Evolutionary conservation across 1,284 basidiomycete species (phyloP).

Genomic region (Irpex sp.): DNA sequence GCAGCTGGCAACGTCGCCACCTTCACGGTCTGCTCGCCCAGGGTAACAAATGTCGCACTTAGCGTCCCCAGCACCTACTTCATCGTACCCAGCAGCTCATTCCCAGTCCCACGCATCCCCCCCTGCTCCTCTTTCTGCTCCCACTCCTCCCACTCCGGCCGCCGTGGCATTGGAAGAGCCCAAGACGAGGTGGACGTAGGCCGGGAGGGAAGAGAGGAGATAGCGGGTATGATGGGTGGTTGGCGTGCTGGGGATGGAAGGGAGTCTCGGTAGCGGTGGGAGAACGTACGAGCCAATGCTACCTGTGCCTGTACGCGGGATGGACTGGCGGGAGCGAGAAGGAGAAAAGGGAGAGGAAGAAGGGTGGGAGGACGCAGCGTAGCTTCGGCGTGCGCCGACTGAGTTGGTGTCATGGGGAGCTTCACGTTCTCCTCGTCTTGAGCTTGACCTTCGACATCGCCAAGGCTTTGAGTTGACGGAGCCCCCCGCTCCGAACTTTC

Average conservation of each 20-base stretch:
- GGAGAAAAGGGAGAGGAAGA: no score
- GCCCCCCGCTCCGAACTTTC: no score
- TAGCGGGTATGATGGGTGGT: no score
- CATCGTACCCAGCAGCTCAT: constrained; percentile 40
- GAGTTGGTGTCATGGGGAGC: constrained; percentile 10
- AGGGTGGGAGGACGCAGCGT: neutral
- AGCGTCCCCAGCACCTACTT: constrained; percentile 37
- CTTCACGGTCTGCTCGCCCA: constrained; percentile 42
- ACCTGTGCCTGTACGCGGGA: no score
- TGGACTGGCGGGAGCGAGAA: no score
- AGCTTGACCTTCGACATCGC: neutral
- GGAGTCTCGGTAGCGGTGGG: neutral
- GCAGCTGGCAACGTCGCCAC: constrained; percentile 40
- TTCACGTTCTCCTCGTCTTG: neutral
- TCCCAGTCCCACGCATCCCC: constrained; percentile 28
- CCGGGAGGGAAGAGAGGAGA: no score
- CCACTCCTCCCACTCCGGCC: no score
- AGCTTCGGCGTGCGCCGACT: neutral
- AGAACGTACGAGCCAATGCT: neutral
- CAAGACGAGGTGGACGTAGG: no score
- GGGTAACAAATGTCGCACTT: constrained; percentile 37
- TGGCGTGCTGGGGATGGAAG: neutral
- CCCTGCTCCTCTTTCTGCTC: no score
- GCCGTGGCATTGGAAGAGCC: no score
- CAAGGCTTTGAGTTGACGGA: no score